These are phyloP conservation scores for Gigaspora rosea DNA, from an alignment of 192 early-diverging fungal species.

Conservation along the genomic window DNA sequence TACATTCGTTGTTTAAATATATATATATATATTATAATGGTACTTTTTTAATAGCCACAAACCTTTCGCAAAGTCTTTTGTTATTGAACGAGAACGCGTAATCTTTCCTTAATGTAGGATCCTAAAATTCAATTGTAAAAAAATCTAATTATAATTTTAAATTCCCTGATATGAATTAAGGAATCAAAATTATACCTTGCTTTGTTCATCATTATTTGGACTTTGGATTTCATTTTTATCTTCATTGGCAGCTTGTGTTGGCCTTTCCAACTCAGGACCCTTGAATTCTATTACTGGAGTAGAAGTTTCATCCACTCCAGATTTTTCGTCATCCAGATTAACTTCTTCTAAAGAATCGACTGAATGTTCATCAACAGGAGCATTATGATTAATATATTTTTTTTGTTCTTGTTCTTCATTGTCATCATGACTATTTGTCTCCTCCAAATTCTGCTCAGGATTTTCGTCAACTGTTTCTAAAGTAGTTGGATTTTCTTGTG, in stretches of 20 bases:
- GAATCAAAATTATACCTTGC: constrained; percentile 14
- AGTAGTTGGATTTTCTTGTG: background rate
- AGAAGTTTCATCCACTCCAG: too few relatives aligned
- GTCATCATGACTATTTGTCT: constrained; percentile 33
- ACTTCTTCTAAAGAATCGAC: constrained; percentile 41
- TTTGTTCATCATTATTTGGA: constrained; percentile 41
- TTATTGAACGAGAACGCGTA: constrained; percentile 77
- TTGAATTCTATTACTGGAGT: constrained; percentile 35
- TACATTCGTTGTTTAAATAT: background rate
- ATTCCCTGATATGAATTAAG: background rate
- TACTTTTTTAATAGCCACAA: background rate
- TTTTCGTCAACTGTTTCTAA: constrained; percentile 12
- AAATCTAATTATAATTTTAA: background rate
- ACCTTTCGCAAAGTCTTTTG: constrained; percentile 92
- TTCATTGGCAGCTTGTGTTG: constrained; percentile 44
- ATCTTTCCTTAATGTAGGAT: constrained; percentile 35
- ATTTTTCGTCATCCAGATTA: constrained; percentile 23
- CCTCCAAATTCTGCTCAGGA: constrained; percentile 45
- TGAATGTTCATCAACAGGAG: constrained; percentile 35
- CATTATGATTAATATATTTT: constrained; percentile 32
- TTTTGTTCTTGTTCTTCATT: constrained; percentile 33
- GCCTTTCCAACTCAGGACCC: constrained; percentile 41
- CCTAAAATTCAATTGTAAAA: constrained; percentile 18
- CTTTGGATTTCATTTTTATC: constrained; percentile 26
- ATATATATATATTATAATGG: background rate